A percentile compares a stretch with the other conserved stretches of the same genome.
Conservation (phyloP, 1,284 basidiomycete genomes). For the Cryptococcus sp. region DNA sequence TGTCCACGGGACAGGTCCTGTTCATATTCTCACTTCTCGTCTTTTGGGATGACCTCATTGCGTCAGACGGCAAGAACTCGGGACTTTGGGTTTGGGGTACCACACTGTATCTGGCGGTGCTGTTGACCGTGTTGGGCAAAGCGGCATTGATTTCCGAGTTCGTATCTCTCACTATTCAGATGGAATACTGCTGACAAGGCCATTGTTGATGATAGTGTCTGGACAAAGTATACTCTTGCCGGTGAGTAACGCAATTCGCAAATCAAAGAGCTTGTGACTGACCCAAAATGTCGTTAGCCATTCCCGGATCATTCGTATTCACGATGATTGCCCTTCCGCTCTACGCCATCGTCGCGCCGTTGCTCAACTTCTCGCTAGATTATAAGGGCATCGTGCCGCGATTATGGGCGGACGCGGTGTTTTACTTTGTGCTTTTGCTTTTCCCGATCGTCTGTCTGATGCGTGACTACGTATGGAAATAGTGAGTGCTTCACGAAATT, state of each 20-base stretch:
- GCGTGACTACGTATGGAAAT: conserved; percentile 96
- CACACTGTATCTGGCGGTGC: conserved; percentile 84
- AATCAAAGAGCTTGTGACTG: neutral
- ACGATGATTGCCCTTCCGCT: conserved; percentile 91
- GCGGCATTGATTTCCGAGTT: conserved; percentile 96
- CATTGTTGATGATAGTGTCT: conserved; percentile 63
- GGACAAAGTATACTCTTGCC: conserved; percentile 98
- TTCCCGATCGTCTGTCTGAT: conserved; percentile 82
- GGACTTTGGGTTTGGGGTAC: conserved; percentile 99
- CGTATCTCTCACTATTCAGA: conserved; percentile 47
- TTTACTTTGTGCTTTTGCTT: conserved; percentile 88
- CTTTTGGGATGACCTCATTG: conserved; percentile 88
- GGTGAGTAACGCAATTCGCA: conserved; percentile 54
- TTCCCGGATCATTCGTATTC: conserved; percentile 93
- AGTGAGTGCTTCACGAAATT: conserved; percentile 59
- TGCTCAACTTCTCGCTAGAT: conserved; percentile 84
- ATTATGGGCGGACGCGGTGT: conserved; percentile 80
- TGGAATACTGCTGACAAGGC: neutral
- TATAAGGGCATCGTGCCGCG: conserved; percentile 82
- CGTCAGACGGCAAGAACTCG: conserved; percentile 73
- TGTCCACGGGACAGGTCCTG: conserved; percentile 63
- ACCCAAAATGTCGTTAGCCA: conserved; percentile 58
- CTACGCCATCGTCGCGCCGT: conserved; percentile 83
- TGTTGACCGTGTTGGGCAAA: conserved; percentile 94
- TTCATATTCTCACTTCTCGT: conserved; percentile 86